Conservation (phyloP, 2,329 filamentous ascomycete species). For the Talaromyces sp. region DNA sequence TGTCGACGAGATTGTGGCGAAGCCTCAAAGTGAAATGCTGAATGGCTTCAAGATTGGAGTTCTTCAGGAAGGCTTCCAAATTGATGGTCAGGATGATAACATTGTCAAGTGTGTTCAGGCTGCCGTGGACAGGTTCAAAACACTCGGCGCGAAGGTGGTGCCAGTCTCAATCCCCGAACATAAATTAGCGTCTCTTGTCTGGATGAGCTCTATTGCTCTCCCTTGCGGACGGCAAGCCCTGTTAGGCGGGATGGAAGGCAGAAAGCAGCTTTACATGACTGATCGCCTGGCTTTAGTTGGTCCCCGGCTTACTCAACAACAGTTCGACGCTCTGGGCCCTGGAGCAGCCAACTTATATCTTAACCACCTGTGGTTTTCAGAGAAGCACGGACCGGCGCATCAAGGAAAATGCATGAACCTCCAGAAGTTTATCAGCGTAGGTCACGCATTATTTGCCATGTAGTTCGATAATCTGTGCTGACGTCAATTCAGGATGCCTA, state of each 20-base stretch:
- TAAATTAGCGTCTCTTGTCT: constrained; percentile 12
- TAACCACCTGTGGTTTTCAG: constrained; percentile 11
- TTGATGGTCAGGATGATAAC: constrained; percentile 8
- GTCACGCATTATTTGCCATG: neutral
- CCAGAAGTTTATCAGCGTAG: constrained; percentile 15
- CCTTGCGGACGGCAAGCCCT: constrained; percentile 11
- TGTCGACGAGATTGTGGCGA: constrained; percentile 12
- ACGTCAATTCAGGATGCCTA: constrained; percentile 3
- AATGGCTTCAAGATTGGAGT: constrained; percentile 11
- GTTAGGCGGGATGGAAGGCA: constrained; percentile 12
- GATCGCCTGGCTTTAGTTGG: constrained; percentile 9
- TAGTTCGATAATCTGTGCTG: neutral
- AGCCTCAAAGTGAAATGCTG: constrained; percentile 5
- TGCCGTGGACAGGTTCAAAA: constrained; percentile 6
- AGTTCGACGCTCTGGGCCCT: constrained; percentile 11
- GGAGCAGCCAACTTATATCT: constrained; percentile 13
- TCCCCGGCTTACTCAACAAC: constrained; percentile 6
- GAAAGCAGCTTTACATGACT: constrained; percentile 14
- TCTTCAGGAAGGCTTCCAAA: constrained; percentile 14
- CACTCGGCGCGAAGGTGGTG: constrained; percentile 6
- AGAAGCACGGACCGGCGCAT: constrained; percentile 8
- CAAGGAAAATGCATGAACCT: constrained; percentile 14
- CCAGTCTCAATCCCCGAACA: constrained; percentile 11
- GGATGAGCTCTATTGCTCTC: constrained; percentile 10
- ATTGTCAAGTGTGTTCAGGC: constrained; percentile 11